phyloP scores from a whole-genome alignment of 2,329 filamentous ascomycete species.

The Nemania sp. region DNA sequence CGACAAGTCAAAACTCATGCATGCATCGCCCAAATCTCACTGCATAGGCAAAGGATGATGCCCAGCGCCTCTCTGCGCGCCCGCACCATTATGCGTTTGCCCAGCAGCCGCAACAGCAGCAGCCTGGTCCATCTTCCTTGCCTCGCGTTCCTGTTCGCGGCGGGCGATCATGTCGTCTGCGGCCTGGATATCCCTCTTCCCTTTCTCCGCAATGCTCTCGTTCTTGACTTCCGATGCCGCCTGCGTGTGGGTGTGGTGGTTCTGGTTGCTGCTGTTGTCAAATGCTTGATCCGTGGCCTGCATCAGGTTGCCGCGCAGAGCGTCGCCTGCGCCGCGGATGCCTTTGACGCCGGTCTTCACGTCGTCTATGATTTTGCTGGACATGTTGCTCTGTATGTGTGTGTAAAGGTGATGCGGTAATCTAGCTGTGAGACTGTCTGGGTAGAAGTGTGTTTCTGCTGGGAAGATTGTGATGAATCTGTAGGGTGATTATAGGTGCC shows the following conservation, averaged over 20 bases:
- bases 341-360: constrained; percentile 40
- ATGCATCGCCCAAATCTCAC: too few relatives aligned
- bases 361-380: constrained; percentile 36
- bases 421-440: too few relatives aligned
- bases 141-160: constrained; percentile 30
- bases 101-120: neutral
- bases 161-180: constrained; percentile 34
- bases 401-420: too few relatives aligned
- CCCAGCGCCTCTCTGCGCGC: neutral
- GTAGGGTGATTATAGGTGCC: neutral
- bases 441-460: neutral
- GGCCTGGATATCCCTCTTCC: constrained; percentile 31
- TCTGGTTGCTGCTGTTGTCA: constrained; percentile 34
- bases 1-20: too few relatives aligned
- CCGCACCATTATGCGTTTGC: neutral
- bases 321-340: constrained; percentile 39
- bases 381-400: constrained; percentile 28
- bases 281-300: constrained; percentile 37
- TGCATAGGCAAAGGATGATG: neutral
- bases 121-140: constrained; percentile 1
- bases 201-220: constrained; percentile 31
- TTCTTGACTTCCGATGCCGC: constrained; percentile 33
- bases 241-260: constrained; percentile 29
- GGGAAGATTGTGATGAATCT: too few relatives aligned
- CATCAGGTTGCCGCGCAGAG: constrained; percentile 37